Percentiles rank a stretch among this genome's conserved stretches.
These are phyloP conservation scores for Lyophyllum atratum DNA, from an alignment of 768 basidiomycete species.

Conservation along the genomic window DNA sequence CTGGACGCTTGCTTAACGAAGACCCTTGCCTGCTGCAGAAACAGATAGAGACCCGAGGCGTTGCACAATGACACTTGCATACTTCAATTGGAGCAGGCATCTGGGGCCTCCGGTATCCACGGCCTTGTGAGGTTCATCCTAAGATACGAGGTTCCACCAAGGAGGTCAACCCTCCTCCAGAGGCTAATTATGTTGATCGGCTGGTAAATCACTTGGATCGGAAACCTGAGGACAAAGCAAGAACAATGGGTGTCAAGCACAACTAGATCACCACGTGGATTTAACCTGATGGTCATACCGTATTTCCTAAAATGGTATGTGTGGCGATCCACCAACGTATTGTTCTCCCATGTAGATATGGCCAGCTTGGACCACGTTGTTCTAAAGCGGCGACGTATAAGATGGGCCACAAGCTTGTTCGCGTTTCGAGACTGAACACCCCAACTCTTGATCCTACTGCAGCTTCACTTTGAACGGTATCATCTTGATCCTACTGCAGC, in stretches of 20 bases:
- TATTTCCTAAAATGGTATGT: not conserved
- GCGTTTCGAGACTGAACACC: not conserved
- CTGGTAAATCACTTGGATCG: not conserved
- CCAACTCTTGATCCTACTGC: not conserved
- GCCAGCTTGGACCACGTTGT: not conserved
- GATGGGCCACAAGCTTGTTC: not conserved
- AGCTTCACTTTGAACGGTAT: not conserved
- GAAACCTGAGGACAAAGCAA: not conserved
- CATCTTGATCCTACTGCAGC: not conserved
- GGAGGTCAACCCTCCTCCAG: no score
- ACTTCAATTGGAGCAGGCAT: no score
- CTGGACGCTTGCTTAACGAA: no score
- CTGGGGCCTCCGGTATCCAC: no score
- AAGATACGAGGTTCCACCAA: no score
- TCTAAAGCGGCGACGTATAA: not conserved
- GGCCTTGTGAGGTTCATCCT: no score
- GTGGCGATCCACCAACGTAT: not conserved
- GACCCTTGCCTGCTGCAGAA: no score
- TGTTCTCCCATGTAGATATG: constrained; percentile 6
- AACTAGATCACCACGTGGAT: not conserved
- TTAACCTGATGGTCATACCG: not conserved
- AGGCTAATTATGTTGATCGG: no score
- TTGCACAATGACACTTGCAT: no score
- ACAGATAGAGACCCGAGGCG: no score
- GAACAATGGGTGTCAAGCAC: not conserved